These are phyloP conservation scores for Fagus sylvatica DNA, from an alignment of 306 rosid species.

Conservation along the genomic window DNA sequence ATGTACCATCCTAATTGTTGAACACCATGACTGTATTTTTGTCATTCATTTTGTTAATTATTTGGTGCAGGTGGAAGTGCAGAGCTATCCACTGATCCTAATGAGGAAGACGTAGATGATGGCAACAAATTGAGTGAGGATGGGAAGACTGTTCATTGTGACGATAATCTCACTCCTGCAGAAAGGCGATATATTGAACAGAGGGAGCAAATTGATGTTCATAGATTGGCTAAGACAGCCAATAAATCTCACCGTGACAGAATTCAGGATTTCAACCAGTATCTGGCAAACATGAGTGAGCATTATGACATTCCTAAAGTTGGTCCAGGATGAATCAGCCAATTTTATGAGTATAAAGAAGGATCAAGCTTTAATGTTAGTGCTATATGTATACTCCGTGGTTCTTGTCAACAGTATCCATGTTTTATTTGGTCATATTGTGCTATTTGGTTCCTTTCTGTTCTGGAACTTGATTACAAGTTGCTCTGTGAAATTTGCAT, in stretches of 20 bases:
- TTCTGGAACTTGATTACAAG: background rate
- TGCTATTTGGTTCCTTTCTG: conserved; percentile 4
- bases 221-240: conserved; percentile 76
- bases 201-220: conserved; percentile 80
- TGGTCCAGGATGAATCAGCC: conserved; percentile 71
- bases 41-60: conserved; percentile 2
- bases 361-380: conserved; percentile 13
- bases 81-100: conserved; percentile 42
- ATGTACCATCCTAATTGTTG: background rate
- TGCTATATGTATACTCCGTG: conserved; percentile 5
- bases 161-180: conserved; percentile 82
- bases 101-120: conserved; percentile 55
- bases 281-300: conserved; percentile 99
- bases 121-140: conserved; percentile 41
- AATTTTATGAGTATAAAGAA: conserved; percentile 1
- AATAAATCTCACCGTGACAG: conserved; percentile 96
- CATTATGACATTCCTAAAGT: conserved; percentile 99
- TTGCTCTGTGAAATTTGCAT: background rate
- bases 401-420: conserved; percentile 5
- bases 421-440: conserved; percentile 16
- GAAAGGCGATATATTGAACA: conserved; percentile 92
- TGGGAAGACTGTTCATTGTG: conserved; percentile 57
- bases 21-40: background rate
- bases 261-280: conserved; percentile 95
- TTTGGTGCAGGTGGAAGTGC: conserved; percentile 57